Base-by-base conservation (phyloP, 257 asterid genomes). In the Lycium ferocissimum region DNA sequence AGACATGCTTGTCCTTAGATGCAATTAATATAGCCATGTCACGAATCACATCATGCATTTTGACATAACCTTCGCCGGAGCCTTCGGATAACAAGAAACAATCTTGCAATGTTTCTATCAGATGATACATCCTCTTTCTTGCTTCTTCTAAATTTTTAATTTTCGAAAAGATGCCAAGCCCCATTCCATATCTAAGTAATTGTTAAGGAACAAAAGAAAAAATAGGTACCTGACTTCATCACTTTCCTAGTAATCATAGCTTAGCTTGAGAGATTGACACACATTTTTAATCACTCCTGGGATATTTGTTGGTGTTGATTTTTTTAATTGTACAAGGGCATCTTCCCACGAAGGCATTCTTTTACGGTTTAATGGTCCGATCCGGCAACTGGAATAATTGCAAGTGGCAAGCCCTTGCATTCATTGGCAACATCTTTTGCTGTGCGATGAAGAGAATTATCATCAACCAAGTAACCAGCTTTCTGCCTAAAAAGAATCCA, bases 391-490 rank as follows among this genome's bases (percentile, higher is more conserved):
- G 85, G 66, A 53, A 71, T 79, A n/a, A 88, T 84, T 26, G 92
- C 89, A 22, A 89, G 54, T 5, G 90, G 89, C 63, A 85, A 40
- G 15, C 89, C 88, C 12, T 69, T 70, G 67, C 90, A 88, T 80
- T 65, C 79, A 15, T 22, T 4, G 3, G 67, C 81, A n/a, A 90
- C 86, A 6, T 79, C 54, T 63, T 10, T 33, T 38, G 91, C 88
- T n/a, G 58, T n/a, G 13, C 12, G n/a, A 18, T 1, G 4, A 22
- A 87, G 8, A 18, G 47, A n/a, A 1, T 13, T 10, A 61, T 70
- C 71, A 13, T 90, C 70, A 59, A 73, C 73, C 45, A 47, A 37
- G 5, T 49, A 7, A 1, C 88, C 86, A 2, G 81, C 86, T 10
- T 47, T 84, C 38, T 81, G 53, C n/a, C 6, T 37, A n/a, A 90